Base-by-base conservation (phyloP, 2,329 filamentous ascomycete genomes). In the Aspergillus caelatus region DNA sequence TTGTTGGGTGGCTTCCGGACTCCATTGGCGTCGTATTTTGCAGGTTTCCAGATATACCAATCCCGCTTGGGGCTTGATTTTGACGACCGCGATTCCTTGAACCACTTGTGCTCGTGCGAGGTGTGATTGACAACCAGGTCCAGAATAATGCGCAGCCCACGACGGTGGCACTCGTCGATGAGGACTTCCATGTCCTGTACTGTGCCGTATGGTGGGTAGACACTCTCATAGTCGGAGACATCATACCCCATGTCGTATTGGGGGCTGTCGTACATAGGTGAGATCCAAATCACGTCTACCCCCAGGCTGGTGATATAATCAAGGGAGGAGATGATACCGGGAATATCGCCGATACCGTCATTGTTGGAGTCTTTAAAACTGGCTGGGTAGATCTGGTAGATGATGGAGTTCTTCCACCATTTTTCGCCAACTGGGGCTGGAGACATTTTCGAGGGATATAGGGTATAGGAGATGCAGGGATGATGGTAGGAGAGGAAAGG, bases 91-190 rank as follows among this genome's bases (percentile, higher is more conserved):
- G 87, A 89, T 71, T 91, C 85, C 46, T 85, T 81, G 76, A 92
- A 92, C 90, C 90, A 93, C 1, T 82, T 80, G 70, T 92, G 89
- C 73, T 91, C 83, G 67, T 89, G 85, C 1, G 86, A 90, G 0
- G 90, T 92, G 74, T 94, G 91, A 69, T 93, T 94, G 65, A 93
- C 84, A 1, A 94, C 91, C 1, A 94, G 81, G 71, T 94, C 90
- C 57, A 93, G 83, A 61, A 94, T 87, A 23, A 93, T 77, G 65
- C 85, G 87, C 84, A 93, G 90, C 3, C 84, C 87, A 4, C 88
- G 83, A 21, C 82, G 74, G 63, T 90, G 87, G 52, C 85, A 82
- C 53, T 84, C 84, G 11, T 81, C 72, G 52, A 91, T 87, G 46
- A 92, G 75, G 0, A 76, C 74, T 59, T 91, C 87, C 55, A 91